Evolutionary conservation across 768 basidiomycete species (phyloP), one percentile per base, ranked within the genome.

Genomic region (Ramaria sp.): DNA sequence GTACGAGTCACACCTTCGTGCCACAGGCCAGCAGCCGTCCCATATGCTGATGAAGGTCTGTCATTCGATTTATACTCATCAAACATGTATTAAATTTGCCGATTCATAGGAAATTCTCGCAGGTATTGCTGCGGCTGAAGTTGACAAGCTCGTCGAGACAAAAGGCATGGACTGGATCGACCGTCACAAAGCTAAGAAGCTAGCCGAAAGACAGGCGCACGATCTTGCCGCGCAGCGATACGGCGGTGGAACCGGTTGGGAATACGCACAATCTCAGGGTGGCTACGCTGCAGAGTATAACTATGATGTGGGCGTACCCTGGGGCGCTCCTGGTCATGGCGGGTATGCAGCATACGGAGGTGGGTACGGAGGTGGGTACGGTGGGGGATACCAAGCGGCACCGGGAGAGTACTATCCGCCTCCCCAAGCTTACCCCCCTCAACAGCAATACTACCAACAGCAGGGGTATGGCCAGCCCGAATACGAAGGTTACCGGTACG

Each of bases 61-160:
- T 7, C 17, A 15, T 11, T 22, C 37, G 13, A 54, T 54, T 22
- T 17, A 5, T n/a, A 46, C 17, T 1, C 30, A 49, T n/a, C 1
- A 48, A 17, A 48, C 15, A 30, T 22, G 12, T 19, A 6, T 20
- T 22, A 33, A 27, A 34, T 17, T 2, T 33, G 39, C 5, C 22
- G 13, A 11, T 20, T 45, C 1, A 3, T 42, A 71, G 61, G 70
- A 71, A 67, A 59, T 71, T 53, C 54, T 70, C 34, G 70, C 70
- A 17, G 70, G 67, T 20, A 66, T 72, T 55, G 71, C 70, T 12
- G 68, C 69, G 9, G 71, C 70, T 20, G 71, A 72, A 59, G 69
- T 70, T 34, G 70, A 71, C 65, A 67, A 66, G 59, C 64, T 72
- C 33, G 67, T 67, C 64, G 71, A 72, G 62, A 72, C 71, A 53